Evolutionary conservation across 2,329 filamentous ascomycete genomes (phyloP), one percentile per base, ranked within the genome.

Genomic region (Boeremia lycopersici): DNA sequence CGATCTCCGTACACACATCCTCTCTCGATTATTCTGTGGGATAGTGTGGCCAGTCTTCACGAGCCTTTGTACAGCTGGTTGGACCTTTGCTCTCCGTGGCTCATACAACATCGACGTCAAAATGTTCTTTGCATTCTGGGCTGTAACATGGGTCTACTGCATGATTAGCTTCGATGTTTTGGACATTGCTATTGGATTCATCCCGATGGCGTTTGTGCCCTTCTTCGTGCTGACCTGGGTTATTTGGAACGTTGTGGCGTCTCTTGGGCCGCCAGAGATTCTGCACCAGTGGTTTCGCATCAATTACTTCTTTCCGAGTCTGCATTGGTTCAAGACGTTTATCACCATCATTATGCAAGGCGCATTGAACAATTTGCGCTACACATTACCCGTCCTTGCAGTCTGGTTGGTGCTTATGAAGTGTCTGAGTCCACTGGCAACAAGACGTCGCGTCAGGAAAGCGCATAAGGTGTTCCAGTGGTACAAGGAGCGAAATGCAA

Each of bases 111-210:
- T 56, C 1, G 53, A 59, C 28, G 53, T 53, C 4, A 57, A 57
- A 33, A 59, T 55, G 43, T 61, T 59, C 48, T 59, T 59, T n/a
- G 59, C 49, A 1, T 55, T 41, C 41, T 61, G 56, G 49, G 42
- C 56, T 17, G 43, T 61, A 5, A 61, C 50, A 4, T 59, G 53
- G 53, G 49, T 59, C 0, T 52, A 47, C 28, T 48, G 46, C 23
- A 56, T 57, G 49, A 55, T 54, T 12, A 38, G 15, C 28, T 59
- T 61, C 48, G 51, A 60, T 17, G 12, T 60, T 10, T 30, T 60
- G 13, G 58, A 58, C 19, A 53, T 57, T 13, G 45, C 53, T 11
- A 57, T 48, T 1, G 51, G 52, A 2, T 55, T 55, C 12, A 28
- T 49, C 6, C 35, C 52, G 4, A 55, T 55, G 52, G 52, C 45